Evolutionary conservation across 495 filamentous ascomycete species (phyloP), one percentile per base, ranked within the genome.

Genomic region (Venustampulla echinocandica): DNA sequence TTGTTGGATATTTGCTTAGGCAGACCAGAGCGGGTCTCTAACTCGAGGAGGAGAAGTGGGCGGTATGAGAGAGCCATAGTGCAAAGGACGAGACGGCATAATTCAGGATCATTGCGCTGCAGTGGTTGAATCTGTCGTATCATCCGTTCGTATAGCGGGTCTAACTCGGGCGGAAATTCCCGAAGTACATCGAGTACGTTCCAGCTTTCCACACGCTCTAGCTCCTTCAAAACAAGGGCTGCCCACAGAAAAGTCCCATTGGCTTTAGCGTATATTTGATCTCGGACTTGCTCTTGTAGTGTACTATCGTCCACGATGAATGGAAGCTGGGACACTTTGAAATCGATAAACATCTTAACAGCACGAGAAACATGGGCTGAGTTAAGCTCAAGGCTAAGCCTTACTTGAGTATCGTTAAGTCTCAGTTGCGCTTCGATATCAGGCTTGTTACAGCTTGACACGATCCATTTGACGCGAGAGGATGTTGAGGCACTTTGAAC

Each of bases 221-320:
- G 47, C 11, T 53, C 48, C 46, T 58, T 42, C 18, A 54, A 58
- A 19, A 62, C 52, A 30, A 65, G 54, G 49, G 61, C 58, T 36
- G 52, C 62, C 56, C 59, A 65, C 22, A 65, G 54, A 38, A 65
- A 65, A 4, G 61, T 65, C 28, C 42, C 47, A 46, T 63, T 50
- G 14, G 59, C 54, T n/a, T 63, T 61, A 35, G 21, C 47, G n/a
- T 33, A 40, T 15, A 65, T 41, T 20, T 28, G 44, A 39, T 20
- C 37, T 42, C 21, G 50, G 35, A 52, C 60, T 54, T 13, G 33
- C 39, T 18, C 57, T 51, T 34, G 6, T 11, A 30, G 27, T 30
- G 27, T 13, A 13, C 27, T 6, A 30, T 30, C 27, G 27, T 30
- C 27, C 24, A 56, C 33, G 22, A 52, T 18, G 58, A 36, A 11